Conservation (phyloP, 805 yeast genomes). For the Monosporozyma aerobia region DNA sequence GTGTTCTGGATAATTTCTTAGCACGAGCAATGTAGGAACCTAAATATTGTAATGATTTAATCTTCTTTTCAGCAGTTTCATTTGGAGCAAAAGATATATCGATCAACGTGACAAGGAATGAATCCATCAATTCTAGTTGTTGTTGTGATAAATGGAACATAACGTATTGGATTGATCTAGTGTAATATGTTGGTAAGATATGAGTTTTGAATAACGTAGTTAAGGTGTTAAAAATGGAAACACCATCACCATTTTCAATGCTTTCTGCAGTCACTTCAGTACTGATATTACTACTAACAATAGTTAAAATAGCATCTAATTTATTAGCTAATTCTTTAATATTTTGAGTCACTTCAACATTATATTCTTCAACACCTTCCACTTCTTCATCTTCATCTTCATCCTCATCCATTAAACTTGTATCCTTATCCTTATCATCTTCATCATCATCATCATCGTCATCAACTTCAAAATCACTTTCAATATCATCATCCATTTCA, state of each 20-base stretch:
- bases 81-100: slow-evolving; percentile 70
- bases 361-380: slow-evolving; percentile 40
- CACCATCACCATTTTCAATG: slow-evolving; percentile 53
- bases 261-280: slow-evolving; percentile 41
- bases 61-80: slow-evolving; percentile 63
- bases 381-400: slow-evolving; percentile 26
- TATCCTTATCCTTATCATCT: slow-evolving; percentile 25
- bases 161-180: slow-evolving; percentile 78
- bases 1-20: slow-evolving; percentile 55
- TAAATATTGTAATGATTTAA: slow-evolving; percentile 85
- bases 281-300: slow-evolving; percentile 45
- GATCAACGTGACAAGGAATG: slow-evolving; percentile 69
- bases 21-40: slow-evolving; percentile 89
- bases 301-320: slow-evolving; percentile 58
- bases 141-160: slow-evolving; percentile 75
- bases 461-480: slow-evolving; percentile 36
- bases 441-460: slow-evolving; percentile 28
- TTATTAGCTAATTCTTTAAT: slow-evolving; percentile 49
- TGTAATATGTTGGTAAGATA: slow-evolving; percentile 83
- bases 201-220: slow-evolving; percentile 72
- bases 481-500: slow-evolving; percentile 70
- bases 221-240: slow-evolving; percentile 61
- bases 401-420: slow-evolving; percentile 24
- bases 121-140: slow-evolving; percentile 74
- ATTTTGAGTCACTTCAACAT: slow-evolving; percentile 39